A percentile compares a stretch with the other conserved stretches of the same genome.
Evolutionary conservation across 2,329 filamentous ascomycete genomes (phyloP).

Genomic region (Aspergillus melleus): DNA sequence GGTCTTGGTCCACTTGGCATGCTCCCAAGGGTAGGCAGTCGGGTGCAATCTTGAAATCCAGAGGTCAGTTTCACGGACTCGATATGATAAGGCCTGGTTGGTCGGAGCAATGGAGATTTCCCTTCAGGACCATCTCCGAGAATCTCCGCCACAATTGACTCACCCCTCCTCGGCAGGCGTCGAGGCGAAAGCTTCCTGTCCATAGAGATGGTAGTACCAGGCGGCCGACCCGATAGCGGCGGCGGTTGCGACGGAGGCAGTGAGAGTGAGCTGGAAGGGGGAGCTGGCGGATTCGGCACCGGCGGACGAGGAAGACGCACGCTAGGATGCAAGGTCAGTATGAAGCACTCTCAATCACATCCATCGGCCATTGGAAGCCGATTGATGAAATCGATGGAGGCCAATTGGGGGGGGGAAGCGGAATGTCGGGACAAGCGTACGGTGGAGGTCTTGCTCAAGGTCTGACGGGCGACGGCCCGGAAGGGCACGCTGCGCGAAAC

Average conservation of each 20-base stretch:
- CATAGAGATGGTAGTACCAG: slow-evolving; percentile 70
- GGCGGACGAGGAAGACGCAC: slow-evolving; percentile 70
- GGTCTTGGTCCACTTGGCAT: slow-evolving; percentile 87
- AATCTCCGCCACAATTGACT: slow-evolving; percentile 48
- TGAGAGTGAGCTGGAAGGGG: slow-evolving; percentile 79
- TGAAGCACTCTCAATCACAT: slow-evolving; percentile 32
- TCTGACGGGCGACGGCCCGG: slow-evolving; percentile 74
- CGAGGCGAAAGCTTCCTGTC: slow-evolving; percentile 81
- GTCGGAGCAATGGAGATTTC: slow-evolving; percentile 21
- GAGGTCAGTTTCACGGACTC: slow-evolving; percentile 26
- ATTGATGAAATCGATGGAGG: slow-evolving; percentile 29
- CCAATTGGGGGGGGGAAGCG: slow-evolving; percentile 32
- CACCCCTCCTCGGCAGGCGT: slow-evolving; percentile 97
- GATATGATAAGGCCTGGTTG: slow-evolving; percentile 25
- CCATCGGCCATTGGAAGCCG: slow-evolving; percentile 19
- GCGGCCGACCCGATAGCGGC: slow-evolving; percentile 85
- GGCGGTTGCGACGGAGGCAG: slow-evolving; percentile 81
- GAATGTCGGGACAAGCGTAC: slow-evolving; percentile 58
- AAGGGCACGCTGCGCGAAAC: slow-evolving; percentile 85
- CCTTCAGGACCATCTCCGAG: slow-evolving; percentile 16
- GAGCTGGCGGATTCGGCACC: slow-evolving; percentile 69
- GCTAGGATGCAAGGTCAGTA: slow-evolving; percentile 47
- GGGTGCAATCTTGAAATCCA: slow-evolving; percentile 73
- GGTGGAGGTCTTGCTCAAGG: slow-evolving; percentile 70
- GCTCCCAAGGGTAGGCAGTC: slow-evolving; percentile 93